Evolutionary conservation across 805 yeast species (phyloP), one percentile per base, ranked within the genome.

Genomic region (Kodamaea jinghongensis): DNA sequence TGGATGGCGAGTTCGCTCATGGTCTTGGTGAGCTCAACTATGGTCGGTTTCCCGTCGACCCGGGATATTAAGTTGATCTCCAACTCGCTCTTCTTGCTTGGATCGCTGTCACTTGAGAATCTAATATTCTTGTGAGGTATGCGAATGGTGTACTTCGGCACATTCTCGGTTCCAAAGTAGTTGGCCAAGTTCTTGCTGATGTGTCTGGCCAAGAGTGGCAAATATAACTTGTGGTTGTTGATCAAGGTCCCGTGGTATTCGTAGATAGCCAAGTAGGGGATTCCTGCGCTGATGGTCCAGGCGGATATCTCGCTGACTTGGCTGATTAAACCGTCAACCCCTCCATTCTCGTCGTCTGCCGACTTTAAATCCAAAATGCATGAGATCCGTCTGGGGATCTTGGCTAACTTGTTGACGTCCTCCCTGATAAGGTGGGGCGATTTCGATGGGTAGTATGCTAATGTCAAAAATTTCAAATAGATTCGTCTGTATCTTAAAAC

Each of bases 211-310:
- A 86, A 67, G 28, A 78, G 79, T 17, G 78, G 76, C 33, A 56
- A 50, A 39, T 46, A 37, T 6, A 29, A 23, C 34, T 51, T 46
- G 35, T 55, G 58, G 35, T 67, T 66, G 48, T 79, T 79, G 36
- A 87, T 66, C n/a, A 47, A 17, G 2, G 74, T 62, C 2, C 96
- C 97, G 41, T 78, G 79, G 54, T 75, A 75, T 61, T 93, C 98
- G 65, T 87, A 91, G 31, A 93, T 69, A 3, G 84, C 71, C 44
- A 91, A 67, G 43, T 70, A 65, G 29, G 80, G 78, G 36, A 89
- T 78, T 2, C 96, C 96, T n/a, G 91, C 79, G 25, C 95, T 83
- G n/a, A 87, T 60, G 28, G 88, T 75, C 99, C 99, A 93, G 4
- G 93, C 81, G 1, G 79, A 74, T 27, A 90, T 47, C 52, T 90